Evolutionary conservation across 1,284 basidiomycete species (phyloP).

Genomic region (Butyriboletus appendiculatus): DNA sequence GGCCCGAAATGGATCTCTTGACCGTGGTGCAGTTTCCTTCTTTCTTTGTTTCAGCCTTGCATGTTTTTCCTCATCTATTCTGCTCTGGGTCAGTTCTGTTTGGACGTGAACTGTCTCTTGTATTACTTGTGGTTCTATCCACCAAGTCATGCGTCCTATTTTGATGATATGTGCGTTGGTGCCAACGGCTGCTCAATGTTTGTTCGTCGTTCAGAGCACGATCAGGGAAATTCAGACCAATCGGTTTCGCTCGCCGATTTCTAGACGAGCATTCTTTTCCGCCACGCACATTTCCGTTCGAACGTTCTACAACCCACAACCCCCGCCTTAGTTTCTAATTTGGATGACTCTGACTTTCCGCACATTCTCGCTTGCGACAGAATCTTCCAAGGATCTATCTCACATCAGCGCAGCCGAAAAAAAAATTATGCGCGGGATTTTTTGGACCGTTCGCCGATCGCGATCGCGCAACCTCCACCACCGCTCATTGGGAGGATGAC

Average conservation of each 20-base stretch:
- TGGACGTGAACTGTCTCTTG: conserved; percentile 4
- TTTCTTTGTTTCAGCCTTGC: not conserved
- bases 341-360: not conserved
- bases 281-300: conserved; percentile 5
- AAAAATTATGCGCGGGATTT: not conserved
- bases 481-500: not conserved
- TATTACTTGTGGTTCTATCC: conserved; percentile 2
- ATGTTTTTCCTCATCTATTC: conserved; percentile 9
- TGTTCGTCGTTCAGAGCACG: conserved; percentile 11
- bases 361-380: not conserved
- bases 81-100: conserved; percentile 7
- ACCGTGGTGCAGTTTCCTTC: conserved; percentile 19
- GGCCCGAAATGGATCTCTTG: conserved; percentile 2
- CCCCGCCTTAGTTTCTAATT: conserved; percentile 5
- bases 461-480: not conserved
- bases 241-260: conserved; percentile 1
- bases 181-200: conserved; percentile 1
- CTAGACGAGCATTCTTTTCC: not conserved
- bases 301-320: conserved; percentile 7
- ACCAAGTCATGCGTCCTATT: not conserved
- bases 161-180: conserved; percentile 3
- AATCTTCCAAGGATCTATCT: conserved; percentile 2
- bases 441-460: not conserved
- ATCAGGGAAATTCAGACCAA: not conserved
- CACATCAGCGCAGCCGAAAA: conserved; percentile 3